Conservation (phyloP, 176 grass and related monocot genomes). For the Chloris gayana region DNA sequence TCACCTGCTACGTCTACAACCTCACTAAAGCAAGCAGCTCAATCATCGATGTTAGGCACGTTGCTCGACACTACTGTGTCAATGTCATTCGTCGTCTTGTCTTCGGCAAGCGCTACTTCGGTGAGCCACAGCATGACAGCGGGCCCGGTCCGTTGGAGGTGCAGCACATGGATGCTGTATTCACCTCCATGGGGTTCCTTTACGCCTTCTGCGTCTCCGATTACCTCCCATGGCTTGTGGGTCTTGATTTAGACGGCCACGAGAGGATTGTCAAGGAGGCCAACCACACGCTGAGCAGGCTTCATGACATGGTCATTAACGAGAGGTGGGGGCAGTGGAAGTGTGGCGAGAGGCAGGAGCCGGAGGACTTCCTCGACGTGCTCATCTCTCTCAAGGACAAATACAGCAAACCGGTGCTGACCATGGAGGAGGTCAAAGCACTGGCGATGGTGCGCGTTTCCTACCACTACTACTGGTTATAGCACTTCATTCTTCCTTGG, state of each 20-base stretch:
- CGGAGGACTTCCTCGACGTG: too few species aligned
- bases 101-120: neutral
- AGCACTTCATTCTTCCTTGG: too few species aligned
- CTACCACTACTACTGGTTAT: too few species aligned
- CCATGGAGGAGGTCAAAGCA: too few species aligned
- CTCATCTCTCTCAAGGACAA: too few species aligned
- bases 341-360: neutral
- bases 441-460: too few species aligned
- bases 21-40: neutral
- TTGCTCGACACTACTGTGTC: neutral
- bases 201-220: neutral
- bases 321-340: neutral
- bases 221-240: neutral
- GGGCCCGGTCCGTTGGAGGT: neutral
- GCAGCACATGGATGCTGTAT: neutral
- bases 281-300: neutral
- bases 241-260: neutral
- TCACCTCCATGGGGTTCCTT: neutral
- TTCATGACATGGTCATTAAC: neutral
- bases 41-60: neutral
- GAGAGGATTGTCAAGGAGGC: neutral
- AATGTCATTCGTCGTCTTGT: neutral
- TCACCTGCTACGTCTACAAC: constrained; percentile 22
- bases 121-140: neutral
- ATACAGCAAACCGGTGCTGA: too few species aligned